These are phyloP conservation scores for Camelina neglecta DNA, from an alignment of 345 rosid genomes.

Conservation along the genomic window DNA sequence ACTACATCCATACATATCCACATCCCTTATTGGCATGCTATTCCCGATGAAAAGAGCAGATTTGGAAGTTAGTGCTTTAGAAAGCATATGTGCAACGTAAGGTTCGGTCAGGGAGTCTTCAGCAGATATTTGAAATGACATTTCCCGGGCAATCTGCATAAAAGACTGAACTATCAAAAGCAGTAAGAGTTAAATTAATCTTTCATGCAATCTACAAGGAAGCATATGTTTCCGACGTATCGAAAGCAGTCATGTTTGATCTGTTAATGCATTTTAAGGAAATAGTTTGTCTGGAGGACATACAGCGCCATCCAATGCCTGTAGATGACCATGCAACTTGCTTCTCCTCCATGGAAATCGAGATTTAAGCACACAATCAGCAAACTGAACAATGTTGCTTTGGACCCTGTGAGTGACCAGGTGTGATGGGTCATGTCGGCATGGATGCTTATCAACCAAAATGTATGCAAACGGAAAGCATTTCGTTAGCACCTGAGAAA, in stretches of 20 bases:
- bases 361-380: slow-evolving; percentile 57
- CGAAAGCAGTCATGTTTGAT: slow-evolving; percentile 13
- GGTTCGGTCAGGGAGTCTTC: slow-evolving; percentile 79
- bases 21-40: slow-evolving; percentile 96
- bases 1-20: slow-evolving; percentile 81
- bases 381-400: slow-evolving; percentile 67
- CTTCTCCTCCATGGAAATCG: slow-evolving; percentile 51
- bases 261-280: slow-evolving; percentile 14
- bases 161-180: slow-evolving; percentile 31
- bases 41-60: slow-evolving; percentile 90
- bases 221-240: slow-evolving; percentile 11
- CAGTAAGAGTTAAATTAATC: slow-evolving; percentile 2
- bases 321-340: slow-evolving; percentile 55
- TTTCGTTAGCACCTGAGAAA: slow-evolving; percentile 81
- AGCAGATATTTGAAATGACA: slow-evolving; percentile 69
- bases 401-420: slow-evolving; percentile 88
- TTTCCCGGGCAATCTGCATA: slow-evolving; percentile 72
- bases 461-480: slow-evolving; percentile 70
- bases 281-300: slow-evolving; percentile 37
- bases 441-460: slow-evolving; percentile 80
- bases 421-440: slow-evolving; percentile 94
- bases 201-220: slow-evolving; percentile 9
- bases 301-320: slow-evolving; percentile 66
- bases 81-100: slow-evolving; percentile 67
- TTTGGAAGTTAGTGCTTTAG: slow-evolving; percentile 60